Evolutionary conservation across 176 grass and related monocot species (phyloP), one percentile per base, ranked within the genome.

Genomic region (Bromus sterilis): DNA sequence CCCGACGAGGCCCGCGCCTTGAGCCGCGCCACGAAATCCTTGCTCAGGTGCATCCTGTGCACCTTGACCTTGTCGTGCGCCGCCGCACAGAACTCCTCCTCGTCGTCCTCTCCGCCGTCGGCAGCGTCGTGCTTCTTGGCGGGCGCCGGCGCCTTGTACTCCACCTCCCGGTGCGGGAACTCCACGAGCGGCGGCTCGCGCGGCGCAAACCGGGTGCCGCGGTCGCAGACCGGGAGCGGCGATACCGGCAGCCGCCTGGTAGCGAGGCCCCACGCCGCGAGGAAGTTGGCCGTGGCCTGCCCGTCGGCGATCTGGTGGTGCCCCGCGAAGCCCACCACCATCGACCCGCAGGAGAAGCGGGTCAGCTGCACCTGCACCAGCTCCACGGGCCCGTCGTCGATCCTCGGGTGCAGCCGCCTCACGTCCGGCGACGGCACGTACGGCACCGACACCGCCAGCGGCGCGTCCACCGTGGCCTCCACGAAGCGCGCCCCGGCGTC

Each of bases 281-380:
- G 70, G 76, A 96, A 96, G 58, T 76, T 85, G 37, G 82, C 81
- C 9, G 75, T 79, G 32, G 93, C 87, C 63, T 78, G 84, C 13
- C 90, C 93, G 57, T 96, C 93, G n/a, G 82, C 85, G 43, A 96
- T 8, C 35, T 20, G 58, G 66, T 93, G 91, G 79, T 88, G 81
- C 11, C 30, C 4, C 8, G 85, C 74, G 82, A 88, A 84, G 10
- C 82, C 85, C 11, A 93, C 62, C 3, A 64, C 87, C 3, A 90
- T 58, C 9, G 93, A 94, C 1, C 93, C 93, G 41, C 93, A 95
- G 0, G 79, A 60, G 83, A 96, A 96, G 21, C 88, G 49, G 3
- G 93, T 96, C 29, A 93, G 75, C 81, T 96, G 93, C 26, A 96
- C 88, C 62, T 82, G 86, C 23, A 87, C 24, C 10, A 91, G 76